Conservation (phyloP, 768 basidiomycete species). For the Lentinula raphanica region DNA sequence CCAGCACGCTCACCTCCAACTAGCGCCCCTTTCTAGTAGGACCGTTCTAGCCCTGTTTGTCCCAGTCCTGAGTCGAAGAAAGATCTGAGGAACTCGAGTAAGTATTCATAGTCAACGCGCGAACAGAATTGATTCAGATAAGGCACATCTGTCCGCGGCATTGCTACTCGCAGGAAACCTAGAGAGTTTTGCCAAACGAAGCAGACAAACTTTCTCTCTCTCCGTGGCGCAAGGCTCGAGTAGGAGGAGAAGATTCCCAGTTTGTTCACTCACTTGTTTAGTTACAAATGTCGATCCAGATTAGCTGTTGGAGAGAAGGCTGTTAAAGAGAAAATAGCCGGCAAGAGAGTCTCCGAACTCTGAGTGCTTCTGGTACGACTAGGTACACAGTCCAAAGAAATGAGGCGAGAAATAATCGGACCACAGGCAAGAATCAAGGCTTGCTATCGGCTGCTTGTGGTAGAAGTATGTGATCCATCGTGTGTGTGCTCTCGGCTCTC, state of each 20-base stretch:
- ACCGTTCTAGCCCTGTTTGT: background rate
- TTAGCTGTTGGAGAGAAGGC: too few relatives aligned
- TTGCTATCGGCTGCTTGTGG: background rate
- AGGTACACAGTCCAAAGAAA: background rate
- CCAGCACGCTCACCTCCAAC: too few relatives aligned
- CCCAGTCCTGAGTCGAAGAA: background rate
- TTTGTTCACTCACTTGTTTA: background rate
- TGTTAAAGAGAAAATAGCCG: background rate
- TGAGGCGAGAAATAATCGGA: constrained; percentile 3
- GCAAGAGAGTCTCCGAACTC: background rate
- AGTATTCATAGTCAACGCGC: background rate
- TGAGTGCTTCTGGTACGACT: background rate
- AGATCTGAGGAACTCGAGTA: background rate
- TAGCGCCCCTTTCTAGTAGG: too few relatives aligned
- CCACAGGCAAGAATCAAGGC: background rate
- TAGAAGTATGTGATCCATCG: too few relatives aligned
- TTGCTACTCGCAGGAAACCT: background rate
- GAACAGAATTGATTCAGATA: background rate
- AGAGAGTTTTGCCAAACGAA: background rate
- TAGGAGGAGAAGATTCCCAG: background rate
- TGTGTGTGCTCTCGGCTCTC: too few relatives aligned
- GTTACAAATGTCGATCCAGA: background rate
- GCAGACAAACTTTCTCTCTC: background rate
- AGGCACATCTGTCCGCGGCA: background rate
- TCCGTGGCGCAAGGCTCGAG: background rate